Percentiles rank a stretch among this genome's conserved stretches.
phyloP scores from a whole-genome alignment of 805 yeast species.

The Ogataea trehaloabstinens region DNA sequence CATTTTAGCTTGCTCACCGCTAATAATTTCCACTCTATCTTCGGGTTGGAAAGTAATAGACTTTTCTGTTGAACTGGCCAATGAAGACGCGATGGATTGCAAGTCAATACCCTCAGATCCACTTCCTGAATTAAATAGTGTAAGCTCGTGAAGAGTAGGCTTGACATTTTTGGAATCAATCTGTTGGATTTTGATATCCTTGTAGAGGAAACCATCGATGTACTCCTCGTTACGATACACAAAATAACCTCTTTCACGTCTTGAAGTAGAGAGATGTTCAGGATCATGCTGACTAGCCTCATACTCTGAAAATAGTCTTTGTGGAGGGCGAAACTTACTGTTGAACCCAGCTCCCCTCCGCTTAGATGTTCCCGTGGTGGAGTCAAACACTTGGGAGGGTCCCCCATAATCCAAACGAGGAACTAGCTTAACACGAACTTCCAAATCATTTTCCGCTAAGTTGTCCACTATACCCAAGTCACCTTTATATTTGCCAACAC shows the following conservation, averaged over 20 bases:
- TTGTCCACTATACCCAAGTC: slow-evolving; percentile 93
- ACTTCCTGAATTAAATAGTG: slow-evolving; percentile 70
- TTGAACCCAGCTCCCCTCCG: slow-evolving; percentile 42
- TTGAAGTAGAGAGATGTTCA: slow-evolving; percentile 59
- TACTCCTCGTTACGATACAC: slow-evolving; percentile 86
- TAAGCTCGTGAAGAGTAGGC: slow-evolving; percentile 86
- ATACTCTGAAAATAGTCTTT: slow-evolving; percentile 80
- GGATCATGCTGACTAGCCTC: slow-evolving; percentile 87
- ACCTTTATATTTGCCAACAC: slow-evolving; percentile 87
- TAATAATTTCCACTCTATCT: slow-evolving; percentile 85
- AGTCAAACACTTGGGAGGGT: slow-evolving; percentile 31
- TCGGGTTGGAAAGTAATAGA: slow-evolving; percentile 80
- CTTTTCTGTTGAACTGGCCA: slow-evolving; percentile 60
- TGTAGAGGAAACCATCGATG: slow-evolving; percentile 80
- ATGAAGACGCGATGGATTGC: slow-evolving; percentile 80
- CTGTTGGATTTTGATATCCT: slow-evolving; percentile 80
- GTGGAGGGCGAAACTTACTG: slow-evolving; percentile 74
- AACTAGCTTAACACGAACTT: slow-evolving; percentile 87
- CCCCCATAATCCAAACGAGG: slow-evolving; percentile 93
- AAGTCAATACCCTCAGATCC: slow-evolving; percentile 87
- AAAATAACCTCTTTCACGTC: slow-evolving; percentile 59
- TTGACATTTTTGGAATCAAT: slow-evolving; percentile 76
- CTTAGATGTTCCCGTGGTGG: slow-evolving; percentile 30
- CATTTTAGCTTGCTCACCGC: slow-evolving; percentile 92
- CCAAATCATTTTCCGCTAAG: slow-evolving; percentile 90